Evolutionary conservation across 139 green algal species (phyloP).

Genomic region (Chlamydomonas sp.): DNA sequence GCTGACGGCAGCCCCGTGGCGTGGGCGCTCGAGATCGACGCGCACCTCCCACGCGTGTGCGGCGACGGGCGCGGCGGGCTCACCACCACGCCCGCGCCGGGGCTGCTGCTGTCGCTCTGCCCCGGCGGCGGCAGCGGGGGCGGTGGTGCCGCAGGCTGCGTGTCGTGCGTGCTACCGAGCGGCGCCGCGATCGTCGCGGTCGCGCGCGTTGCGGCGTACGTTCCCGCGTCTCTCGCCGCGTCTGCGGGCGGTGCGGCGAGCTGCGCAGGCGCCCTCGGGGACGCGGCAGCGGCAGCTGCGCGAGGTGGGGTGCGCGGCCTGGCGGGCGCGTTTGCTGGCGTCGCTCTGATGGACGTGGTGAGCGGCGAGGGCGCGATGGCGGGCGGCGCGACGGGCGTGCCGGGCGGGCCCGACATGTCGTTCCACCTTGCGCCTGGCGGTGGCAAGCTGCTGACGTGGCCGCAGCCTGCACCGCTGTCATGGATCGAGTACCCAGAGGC

Average conservation of each 20-base stretch:
- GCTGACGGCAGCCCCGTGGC: no score
- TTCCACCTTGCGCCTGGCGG: conserved; percentile 11
- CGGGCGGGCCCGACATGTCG: conserved; percentile 16
- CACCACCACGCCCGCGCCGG: no score
- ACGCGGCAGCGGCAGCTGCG: not conserved
- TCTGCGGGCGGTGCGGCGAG: not conserved
- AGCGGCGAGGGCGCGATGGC: conserved; percentile 3
- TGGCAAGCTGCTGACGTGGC: conserved; percentile 3
- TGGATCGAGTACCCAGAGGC: conserved; percentile 18
- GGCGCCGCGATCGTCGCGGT: conserved; percentile 15
- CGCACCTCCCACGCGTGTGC: no score
- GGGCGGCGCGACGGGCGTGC: not conserved
- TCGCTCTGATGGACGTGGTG: conserved; percentile 13
- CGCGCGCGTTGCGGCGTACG: conserved; percentile 9
- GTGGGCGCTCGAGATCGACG: no score
- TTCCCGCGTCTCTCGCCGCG: conserved; percentile 15
- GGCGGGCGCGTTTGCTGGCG: not conserved
- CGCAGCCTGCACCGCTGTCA: conserved; percentile 14
- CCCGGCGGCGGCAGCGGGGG: no score
- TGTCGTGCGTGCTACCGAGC: conserved; percentile 21
- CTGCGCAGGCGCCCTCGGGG: not conserved
- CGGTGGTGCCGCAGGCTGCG: conserved; percentile 11
- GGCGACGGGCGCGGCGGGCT: no score
- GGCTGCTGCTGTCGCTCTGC: no score
- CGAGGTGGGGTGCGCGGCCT: not conserved